These are phyloP conservation scores for Phytophthora palmivora DNA, from an alignment of 352 stramenopile genomes.

Conservation along the genomic window DNA sequence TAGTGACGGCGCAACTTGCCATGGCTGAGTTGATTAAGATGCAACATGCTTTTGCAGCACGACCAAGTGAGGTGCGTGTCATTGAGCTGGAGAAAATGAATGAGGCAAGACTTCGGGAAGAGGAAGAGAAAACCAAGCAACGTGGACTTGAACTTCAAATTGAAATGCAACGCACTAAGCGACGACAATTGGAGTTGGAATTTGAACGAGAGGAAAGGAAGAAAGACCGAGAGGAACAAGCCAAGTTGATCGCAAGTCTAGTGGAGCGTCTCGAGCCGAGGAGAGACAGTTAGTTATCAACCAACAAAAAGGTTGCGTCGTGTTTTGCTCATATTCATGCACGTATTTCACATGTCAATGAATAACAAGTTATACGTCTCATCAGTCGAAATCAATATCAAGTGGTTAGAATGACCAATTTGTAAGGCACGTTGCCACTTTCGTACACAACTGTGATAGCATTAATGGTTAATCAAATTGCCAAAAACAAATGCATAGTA, in stretches of 20 bases:
- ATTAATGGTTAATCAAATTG: too few species aligned
- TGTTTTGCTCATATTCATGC: neutral
- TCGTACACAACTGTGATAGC: too few species aligned
- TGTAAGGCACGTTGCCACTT: too few species aligned
- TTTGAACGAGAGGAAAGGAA: constrained; percentile 38
- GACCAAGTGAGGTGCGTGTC: constrained; percentile 11
- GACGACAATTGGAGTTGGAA: constrained; percentile 31
- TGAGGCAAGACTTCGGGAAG: constrained; percentile 31
- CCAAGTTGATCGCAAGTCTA: constrained; percentile 34
- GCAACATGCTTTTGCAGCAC: constrained; percentile 25
- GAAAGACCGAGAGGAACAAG: constrained; percentile 40
- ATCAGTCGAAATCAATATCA: too few species aligned
- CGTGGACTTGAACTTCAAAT: constrained; percentile 36
- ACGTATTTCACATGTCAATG: too few species aligned
- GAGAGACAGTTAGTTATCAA: too few species aligned
- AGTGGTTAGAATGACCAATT: too few species aligned
- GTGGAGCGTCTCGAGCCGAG: constrained; percentile 28
- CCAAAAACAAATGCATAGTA: too few species aligned
- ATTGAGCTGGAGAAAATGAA: constrained; percentile 37
- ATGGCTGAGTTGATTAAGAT: constrained; percentile 34
- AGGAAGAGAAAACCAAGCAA: constrained; percentile 39
- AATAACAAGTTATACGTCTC: too few species aligned
- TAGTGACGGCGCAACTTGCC: constrained; percentile 21
- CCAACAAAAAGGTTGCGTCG: too few species aligned
- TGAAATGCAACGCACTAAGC: constrained; percentile 35